phyloP scores from a whole-genome alignment of 768 basidiomycete species.

The Mycena epipterygia region DNA sequence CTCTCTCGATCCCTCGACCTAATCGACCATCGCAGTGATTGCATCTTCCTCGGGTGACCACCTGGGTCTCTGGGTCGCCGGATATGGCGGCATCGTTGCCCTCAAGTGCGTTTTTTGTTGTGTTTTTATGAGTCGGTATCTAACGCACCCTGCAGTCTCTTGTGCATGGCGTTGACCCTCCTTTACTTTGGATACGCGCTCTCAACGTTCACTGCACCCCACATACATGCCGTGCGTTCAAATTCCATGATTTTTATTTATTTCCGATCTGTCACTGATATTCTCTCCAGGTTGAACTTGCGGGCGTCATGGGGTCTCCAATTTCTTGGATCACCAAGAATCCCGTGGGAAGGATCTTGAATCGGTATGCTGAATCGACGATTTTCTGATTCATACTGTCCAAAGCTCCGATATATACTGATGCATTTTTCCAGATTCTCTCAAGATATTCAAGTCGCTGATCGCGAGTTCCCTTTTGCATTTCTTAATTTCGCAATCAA shows the following conservation, averaged over 20 bases:
- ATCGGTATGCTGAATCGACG: slow-evolving; percentile 17
- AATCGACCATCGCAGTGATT: slow-evolving; percentile 3
- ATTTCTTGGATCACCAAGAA: slow-evolving; percentile 32
- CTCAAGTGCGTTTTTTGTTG: background rate
- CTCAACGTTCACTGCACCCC: slow-evolving; percentile 16
- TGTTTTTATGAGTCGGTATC: background rate
- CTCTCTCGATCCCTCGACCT: background rate
- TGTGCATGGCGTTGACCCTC: slow-evolving; percentile 3
- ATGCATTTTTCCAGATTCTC: slow-evolving; percentile 20
- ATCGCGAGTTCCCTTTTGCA: slow-evolving; percentile 27
- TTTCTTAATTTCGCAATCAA: slow-evolving; percentile 20
- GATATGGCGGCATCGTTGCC: slow-evolving; percentile 23
- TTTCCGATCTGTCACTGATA: background rate
- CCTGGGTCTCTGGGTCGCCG: slow-evolving; percentile 27
- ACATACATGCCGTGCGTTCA: slow-evolving; percentile 6
- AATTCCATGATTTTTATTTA: too few species aligned
- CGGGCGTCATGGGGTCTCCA: slow-evolving; percentile 23
- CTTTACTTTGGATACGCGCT: slow-evolving; percentile 7
- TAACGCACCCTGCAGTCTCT: slow-evolving; percentile 5
- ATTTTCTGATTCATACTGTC: background rate
- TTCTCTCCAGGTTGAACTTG: background rate
- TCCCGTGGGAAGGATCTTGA: slow-evolving; percentile 26
- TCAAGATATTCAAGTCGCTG: slow-evolving; percentile 27
- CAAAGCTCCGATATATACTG: background rate
- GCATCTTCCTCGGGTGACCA: slow-evolving; percentile 13